Evolutionary conservation across 306 rosid genomes (phyloP), one percentile per base, ranked within the genome.

Genomic region (Cicer yamashitae): DNA sequence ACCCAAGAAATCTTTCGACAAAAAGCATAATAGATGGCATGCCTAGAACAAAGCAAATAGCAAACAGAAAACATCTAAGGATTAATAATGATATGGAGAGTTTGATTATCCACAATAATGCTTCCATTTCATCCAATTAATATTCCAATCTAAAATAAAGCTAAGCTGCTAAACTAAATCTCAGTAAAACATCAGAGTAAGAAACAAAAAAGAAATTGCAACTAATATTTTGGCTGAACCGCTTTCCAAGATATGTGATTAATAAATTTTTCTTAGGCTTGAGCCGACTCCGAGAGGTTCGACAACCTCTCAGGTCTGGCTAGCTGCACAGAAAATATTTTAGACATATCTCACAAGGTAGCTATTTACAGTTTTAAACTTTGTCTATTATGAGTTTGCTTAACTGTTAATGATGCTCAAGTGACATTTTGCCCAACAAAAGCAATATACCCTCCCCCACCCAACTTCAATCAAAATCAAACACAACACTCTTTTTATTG

Each of bases 1-100:
- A 83, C 94, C 98, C 85, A 96, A 80, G 63, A 92, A 86, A 60
- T 96, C 98, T 91, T 96, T 91, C 1, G 99, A 96, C 82, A 96
- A 84, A 79, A 89, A 91, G 82, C 96, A 88, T 79, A 96, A 83
- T 54, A 96, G 88, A 89, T 89, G 99, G 85, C 99, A 96, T 62
- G 88, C 96, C 99, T 96, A 72, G 73, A 81, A 80, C 66, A 82
- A 78, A 59, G 70, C 18, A 80, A 77, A 69, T 9, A 57, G 48
- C 50, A 14, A 51, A 67, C 58, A 77, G 77, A 50, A 53, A 71
- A 52, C 11, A 70, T 5, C 12, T 17, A 10, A 12, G 50, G 11
- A 70, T 47, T 71, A 76, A 38, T 64, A 20, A 30, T 61, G 41
- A 61, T 69, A 51, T 47, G n/a, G 50, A 40, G 66, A 51, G 46